Conservation (phyloP, 164 flowering plant genomes). For the Santalum album region DNA sequence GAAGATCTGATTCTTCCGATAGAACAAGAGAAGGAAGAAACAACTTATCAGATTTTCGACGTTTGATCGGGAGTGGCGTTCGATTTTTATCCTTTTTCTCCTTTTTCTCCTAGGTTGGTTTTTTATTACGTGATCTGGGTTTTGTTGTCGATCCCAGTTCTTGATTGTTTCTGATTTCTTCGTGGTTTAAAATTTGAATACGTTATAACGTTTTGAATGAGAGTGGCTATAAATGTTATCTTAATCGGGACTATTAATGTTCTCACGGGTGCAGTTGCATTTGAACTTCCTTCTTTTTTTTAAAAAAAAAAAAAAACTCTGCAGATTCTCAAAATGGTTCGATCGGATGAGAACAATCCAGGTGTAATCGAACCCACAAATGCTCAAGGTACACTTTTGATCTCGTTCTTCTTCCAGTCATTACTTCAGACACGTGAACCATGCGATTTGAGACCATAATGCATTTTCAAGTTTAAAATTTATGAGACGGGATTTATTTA, state of each 20-base stretch:
- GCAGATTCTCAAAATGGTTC: conserved; percentile 42
- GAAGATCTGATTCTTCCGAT: neutral
- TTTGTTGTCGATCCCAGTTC: conserved; percentile 4
- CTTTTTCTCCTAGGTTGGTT: neutral
- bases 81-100: neutral
- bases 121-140: conserved; percentile 10
- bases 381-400: conserved; percentile 27
- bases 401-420: neutral
- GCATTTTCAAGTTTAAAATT: neutral
- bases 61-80: no score
- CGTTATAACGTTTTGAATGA: neutral
- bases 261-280: neutral
- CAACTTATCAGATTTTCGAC: no score
- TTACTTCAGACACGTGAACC: neutral
- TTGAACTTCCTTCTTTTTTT: no score
- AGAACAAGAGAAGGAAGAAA: neutral
- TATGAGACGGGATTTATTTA: conserved; percentile 4
- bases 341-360: conserved; percentile 25
- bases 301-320: no score
- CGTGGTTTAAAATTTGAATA: neutral
- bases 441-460: neutral
- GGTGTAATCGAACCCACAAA: conserved; percentile 30
- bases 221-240: neutral
- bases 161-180: conserved; percentile 1
- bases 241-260: neutral